A percentile compares a stretch with the other conserved stretches of the same genome.
phyloP scores from a whole-genome alignment of 116 monocot genomes.

The Cymodocea nodosa region DNA sequence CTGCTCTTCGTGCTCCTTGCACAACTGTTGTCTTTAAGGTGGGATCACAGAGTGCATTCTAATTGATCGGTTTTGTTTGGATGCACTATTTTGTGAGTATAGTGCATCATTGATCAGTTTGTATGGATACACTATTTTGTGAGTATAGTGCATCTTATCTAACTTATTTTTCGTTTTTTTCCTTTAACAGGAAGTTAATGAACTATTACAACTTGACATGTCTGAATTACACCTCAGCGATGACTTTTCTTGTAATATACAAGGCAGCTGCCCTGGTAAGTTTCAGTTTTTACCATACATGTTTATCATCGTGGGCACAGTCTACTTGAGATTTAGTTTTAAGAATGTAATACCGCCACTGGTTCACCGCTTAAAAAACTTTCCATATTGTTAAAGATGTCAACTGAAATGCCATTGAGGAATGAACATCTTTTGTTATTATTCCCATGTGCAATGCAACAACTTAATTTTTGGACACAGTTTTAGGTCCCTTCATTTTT shows the following conservation, averaged over 20 bases:
- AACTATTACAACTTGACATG: constrained; percentile 72
- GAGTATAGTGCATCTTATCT: neutral
- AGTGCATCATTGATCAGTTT: neutral
- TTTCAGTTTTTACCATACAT: neutral
- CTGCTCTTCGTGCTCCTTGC: constrained; percentile 51
- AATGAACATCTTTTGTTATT: no score
- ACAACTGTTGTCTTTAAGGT: constrained; percentile 65
- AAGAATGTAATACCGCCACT: no score
- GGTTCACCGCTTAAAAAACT: no score
- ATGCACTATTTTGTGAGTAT: neutral
- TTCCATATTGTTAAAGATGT: no score
- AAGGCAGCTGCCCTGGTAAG: constrained; percentile 43
- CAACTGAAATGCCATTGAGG: no score
- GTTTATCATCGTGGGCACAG: no score
- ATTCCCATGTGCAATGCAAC: no score
- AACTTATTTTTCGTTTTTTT: neutral
- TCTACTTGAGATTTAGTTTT: no score
- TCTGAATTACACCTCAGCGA: constrained; percentile 57
- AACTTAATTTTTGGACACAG: no score
- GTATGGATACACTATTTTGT: neutral
- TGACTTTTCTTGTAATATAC: constrained; percentile 33
- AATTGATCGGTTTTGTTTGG: neutral
- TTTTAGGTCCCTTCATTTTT: no score
- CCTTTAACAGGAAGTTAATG: constrained; percentile 71
- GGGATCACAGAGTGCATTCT: neutral